A percentile compares a stretch with the other conserved stretches of the same genome.
Evolutionary conservation across 1,284 basidiomycete genomes (phyloP).

Genomic region (Coniferiporia weirii): DNA sequence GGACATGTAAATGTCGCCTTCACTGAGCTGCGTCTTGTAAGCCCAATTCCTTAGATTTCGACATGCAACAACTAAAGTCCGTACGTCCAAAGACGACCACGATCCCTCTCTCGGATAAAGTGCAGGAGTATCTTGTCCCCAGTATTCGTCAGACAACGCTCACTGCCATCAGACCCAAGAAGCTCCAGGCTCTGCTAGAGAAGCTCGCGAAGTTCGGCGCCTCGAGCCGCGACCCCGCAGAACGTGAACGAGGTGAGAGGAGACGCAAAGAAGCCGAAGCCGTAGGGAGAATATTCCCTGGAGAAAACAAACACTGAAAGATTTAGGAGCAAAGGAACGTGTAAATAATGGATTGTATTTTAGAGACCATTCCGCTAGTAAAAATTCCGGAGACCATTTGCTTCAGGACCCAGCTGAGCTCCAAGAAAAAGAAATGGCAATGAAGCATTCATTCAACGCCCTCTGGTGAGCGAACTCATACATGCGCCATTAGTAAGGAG

Average conservation of each 20-base stretch:
- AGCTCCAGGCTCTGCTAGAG: slow-evolving; percentile 72
- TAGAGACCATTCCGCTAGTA: slow-evolving; percentile 7
- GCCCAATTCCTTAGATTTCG: slow-evolving; percentile 23
- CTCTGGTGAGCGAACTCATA: slow-evolving; percentile 13
- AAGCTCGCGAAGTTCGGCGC: slow-evolving; percentile 72
- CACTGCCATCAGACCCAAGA: slow-evolving; percentile 64
- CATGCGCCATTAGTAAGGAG: slow-evolving; percentile 10
- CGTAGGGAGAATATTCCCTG: slow-evolving; percentile 15
- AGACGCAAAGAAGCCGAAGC: slow-evolving; percentile 17
- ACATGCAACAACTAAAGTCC: slow-evolving; percentile 7
- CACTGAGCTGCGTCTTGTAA: slow-evolving; percentile 73
- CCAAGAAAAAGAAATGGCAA: slow-evolving; percentile 6
- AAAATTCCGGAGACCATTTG: background rate
- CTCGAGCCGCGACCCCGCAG: slow-evolving; percentile 49
- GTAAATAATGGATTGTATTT: slow-evolving; percentile 12
- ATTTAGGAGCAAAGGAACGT: background rate
- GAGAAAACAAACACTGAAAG: slow-evolving; percentile 9
- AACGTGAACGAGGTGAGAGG: slow-evolving; percentile 25
- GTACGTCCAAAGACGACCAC: slow-evolving; percentile 57
- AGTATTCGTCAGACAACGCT: slow-evolving; percentile 71
- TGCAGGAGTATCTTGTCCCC: slow-evolving; percentile 78
- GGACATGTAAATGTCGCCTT: slow-evolving; percentile 73
- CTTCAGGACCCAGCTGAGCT: slow-evolving; percentile 1
- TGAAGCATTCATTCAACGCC: slow-evolving; percentile 14
- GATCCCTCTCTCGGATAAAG: slow-evolving; percentile 68